A percentile compares a stretch with the other conserved stretches of the same genome.
Evolutionary conservation across 139 green algal species (phyloP).

Genomic region (Zygnema circumcarinatum): DNA sequence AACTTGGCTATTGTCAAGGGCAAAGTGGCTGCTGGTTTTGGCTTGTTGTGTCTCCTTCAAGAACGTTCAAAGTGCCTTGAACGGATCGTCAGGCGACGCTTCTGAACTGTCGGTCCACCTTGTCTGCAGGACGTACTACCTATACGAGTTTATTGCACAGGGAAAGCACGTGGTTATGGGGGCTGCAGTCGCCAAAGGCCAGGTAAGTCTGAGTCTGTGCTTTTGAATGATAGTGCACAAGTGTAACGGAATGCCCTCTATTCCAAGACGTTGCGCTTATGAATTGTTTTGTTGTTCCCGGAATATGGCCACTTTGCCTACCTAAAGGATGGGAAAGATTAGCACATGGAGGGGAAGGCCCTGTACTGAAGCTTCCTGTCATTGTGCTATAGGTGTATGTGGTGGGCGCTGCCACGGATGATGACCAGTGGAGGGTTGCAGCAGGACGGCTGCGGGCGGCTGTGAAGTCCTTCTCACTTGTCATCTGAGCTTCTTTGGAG

Average conservation of each 20-base stretch:
- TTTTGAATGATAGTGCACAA: constrained; percentile 14
- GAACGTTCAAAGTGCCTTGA: no score
- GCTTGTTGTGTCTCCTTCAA: no score
- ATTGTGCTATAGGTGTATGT: constrained; percentile 9
- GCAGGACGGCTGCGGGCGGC: constrained; percentile 18
- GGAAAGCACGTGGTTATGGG: constrained; percentile 4
- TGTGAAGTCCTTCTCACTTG: constrained; percentile 9
- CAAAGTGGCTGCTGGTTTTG: no score
- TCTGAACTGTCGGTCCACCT: no score
- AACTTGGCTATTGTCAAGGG: no score
- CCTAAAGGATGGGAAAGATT: no score
- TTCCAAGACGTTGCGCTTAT: background rate
- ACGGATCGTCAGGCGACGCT: no score
- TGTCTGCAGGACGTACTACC: constrained; percentile 22
- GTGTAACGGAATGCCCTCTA: background rate
- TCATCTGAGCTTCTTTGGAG: no score
- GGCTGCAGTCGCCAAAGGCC: background rate
- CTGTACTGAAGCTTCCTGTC: no score
- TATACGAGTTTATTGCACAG: constrained; percentile 22
- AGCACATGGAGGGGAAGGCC: no score
- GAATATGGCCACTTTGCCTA: no score
- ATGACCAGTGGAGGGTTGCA: constrained; percentile 22
- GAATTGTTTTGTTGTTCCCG: background rate
- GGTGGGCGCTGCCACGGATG: constrained; percentile 14
- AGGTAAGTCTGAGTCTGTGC: constrained; percentile 7